Evolutionary conservation across 441 rosid genomes (phyloP), one percentile per base, ranked within the genome.

Genomic region (Gossypium aridum): DNA sequence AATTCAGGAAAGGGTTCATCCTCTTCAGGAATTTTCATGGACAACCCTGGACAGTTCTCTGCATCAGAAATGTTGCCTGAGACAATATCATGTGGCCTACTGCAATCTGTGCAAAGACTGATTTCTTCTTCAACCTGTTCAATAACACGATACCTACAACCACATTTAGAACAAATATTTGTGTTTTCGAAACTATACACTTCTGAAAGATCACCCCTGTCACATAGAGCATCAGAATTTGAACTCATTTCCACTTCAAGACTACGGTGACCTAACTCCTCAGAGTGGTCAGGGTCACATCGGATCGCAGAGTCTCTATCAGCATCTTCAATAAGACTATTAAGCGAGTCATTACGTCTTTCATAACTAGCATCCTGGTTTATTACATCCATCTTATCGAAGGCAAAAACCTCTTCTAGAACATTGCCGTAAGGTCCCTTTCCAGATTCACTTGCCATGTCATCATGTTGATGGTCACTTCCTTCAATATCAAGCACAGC

Each of bases 21-120:
- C 75, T 84, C 87, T 78, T 79, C 85, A 3, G 79, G 79, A 77
- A 74, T 49, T 23, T 77, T 76, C 34, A 74, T 39, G 61, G 87
- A 73, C 34, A 64, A 78, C 61, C 49, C 49, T 7, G 71, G 47
- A 55, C 83, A 76, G 64, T 72, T 77, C 74, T 83, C 87, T 20
- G 74, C 70, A 78, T 81, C 91, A 57, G 73, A 70, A 76, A 72
- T 68, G 77, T 51, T 63, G 63, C 71, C 77, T 74, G 75, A 59
- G 66, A 49, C 76, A 34, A 80, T 70, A 76, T 54, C 76, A 53
- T 80, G 81, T 79, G 83, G 85, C 83, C 79, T 80, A 74, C 83
- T 75, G 88, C 99, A 96, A 76, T 91, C 89, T 53, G 83, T 83
- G 84, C 99, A 96, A 68, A 92, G 86, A 76, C 80, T 74, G 70